Evolutionary conservation across 179 eudicot genomes (phyloP), one percentile per base, ranked within the genome.

Genomic region (Drosera spatulata): DNA sequence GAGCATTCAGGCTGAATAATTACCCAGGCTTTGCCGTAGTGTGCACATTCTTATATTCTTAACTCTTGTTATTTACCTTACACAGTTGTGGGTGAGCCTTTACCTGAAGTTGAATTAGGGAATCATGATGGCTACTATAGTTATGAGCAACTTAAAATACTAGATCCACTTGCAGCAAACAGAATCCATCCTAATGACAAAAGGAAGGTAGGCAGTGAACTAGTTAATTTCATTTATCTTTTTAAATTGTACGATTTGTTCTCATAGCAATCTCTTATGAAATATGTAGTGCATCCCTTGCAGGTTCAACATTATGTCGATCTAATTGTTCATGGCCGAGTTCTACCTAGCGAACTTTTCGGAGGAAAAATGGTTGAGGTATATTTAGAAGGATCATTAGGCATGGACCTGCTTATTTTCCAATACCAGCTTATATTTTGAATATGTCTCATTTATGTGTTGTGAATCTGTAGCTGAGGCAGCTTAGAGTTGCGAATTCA

Each of bases 161-260:
- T 93, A 50, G 99, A 93, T 83, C 88, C 95, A 43, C 77, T 73
- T 66, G 94, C 99, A 60, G 97, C 99, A 15, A 86, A 81, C 75
- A 80, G 99, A 75, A 73, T 93, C 72, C 95, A 90, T 71, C 99
- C 97, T 59, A 93, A 93, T 78, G 95, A 93, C 74, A 77, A 74
- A 15, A 78, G 99, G 75, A 93, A 89, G 82, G 98, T 88, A 75
- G 75, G 54, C 10, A 52, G 22, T 8, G 60, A 15, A 3, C 43
- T 41, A 42, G 33, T 14, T 5, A 38, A 0, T 55, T 41, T 39
- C 6, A 49, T n/a, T 60, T 41, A 43, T 48, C 37, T 60, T 22
- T 22, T 22, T 0, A 22, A 22, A 22, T 22, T 22, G 33, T 22
- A 22, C 33, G 33, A 22, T 22, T 22, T 22, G 33, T 22, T 22